These are phyloP conservation scores for Sporothrix pallida DNA, from an alignment of 2,329 filamentous ascomycete species.

Conservation along the genomic window DNA sequence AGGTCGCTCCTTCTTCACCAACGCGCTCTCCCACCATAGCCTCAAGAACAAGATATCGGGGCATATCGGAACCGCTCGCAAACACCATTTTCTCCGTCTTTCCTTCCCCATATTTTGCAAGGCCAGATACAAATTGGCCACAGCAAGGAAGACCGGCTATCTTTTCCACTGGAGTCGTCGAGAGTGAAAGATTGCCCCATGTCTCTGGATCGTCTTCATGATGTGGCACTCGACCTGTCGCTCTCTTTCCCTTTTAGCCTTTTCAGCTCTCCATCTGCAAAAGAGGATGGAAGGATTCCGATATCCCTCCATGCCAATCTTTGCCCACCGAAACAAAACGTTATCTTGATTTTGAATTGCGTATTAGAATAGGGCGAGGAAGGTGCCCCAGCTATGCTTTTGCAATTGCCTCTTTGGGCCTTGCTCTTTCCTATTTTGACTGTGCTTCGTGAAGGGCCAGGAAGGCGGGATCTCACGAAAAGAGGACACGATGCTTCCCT, in stretches of 20 bases:
- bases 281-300: background rate
- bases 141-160: slow-evolving; percentile 5
- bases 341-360: slow-evolving; percentile 26
- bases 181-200: background rate
- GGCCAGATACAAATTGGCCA: background rate
- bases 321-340: slow-evolving; percentile 11
- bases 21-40: background rate
- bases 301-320: slow-evolving; percentile 20
- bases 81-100: background rate
- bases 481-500: background rate
- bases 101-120: background rate
- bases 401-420: slow-evolving; percentile 23
- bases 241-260: slow-evolving; percentile 23
- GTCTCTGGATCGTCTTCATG: slow-evolving; percentile 4
- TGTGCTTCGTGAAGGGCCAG: background rate
- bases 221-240: background rate
- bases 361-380: background rate
- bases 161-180: background rate
- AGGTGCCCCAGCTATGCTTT: background rate
- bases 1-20: background rate
- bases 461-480: background rate
- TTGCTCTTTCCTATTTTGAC: slow-evolving; percentile 16
- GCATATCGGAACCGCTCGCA: slow-evolving; percentile 27
- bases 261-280: slow-evolving; percentile 15
- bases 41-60: background rate